phyloP scores from a whole-genome alignment of 441 rosid species.

The Adansonia grandidieri region DNA sequence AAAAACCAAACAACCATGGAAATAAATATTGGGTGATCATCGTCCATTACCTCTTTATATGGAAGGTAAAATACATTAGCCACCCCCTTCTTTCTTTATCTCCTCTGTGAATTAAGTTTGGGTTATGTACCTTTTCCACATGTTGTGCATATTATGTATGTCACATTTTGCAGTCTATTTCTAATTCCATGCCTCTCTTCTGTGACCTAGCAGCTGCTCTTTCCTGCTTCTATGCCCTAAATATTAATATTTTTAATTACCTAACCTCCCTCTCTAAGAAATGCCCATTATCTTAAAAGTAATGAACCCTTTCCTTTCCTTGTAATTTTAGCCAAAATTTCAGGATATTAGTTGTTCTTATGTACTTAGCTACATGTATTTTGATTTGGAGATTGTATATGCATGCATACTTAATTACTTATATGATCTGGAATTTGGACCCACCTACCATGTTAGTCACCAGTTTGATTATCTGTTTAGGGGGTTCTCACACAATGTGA shows the following conservation, averaged over 20 bases:
- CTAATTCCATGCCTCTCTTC: neutral
- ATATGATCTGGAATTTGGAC: conserved; percentile 2
- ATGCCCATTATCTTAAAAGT: neutral
- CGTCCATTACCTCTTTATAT: neutral
- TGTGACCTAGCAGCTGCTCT: conserved; percentile 6
- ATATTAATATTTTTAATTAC: neutral
- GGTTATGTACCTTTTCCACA: neutral
- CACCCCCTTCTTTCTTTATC: neutral
- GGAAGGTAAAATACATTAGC: neutral
- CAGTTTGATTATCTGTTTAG: neutral
- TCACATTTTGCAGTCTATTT: neutral
- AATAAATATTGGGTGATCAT: neutral
- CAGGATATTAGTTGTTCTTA: neutral
- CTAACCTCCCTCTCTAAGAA: neutral
- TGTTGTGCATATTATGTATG: conserved; percentile 3
- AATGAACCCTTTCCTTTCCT: neutral
- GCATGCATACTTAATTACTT: neutral
- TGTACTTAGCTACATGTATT: neutral
- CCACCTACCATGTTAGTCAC: conserved; percentile 1
- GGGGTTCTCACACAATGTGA: neutral
- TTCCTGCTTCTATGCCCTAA: too few species aligned
- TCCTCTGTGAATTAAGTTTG: neutral
- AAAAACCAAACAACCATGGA: conserved; percentile 5
- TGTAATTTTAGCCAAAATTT: neutral
- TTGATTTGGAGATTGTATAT: neutral